Evolutionary conservation across 1,139 yeast genomes (phyloP), one percentile per base, ranked within the genome.

Genomic region (Pichia sp.): DNA sequence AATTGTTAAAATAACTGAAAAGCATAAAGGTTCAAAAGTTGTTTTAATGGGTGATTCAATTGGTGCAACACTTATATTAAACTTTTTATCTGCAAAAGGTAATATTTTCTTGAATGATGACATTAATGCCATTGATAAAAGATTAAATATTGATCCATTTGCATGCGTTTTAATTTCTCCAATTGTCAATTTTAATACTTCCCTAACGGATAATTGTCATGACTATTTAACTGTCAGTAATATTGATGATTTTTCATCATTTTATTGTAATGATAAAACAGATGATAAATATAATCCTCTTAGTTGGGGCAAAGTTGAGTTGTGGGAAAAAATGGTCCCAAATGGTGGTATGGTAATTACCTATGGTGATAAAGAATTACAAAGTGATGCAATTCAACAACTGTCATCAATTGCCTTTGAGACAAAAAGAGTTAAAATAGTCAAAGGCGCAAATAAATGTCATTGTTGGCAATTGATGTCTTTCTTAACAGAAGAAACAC

Each of bases 291-390:
- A 66, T 41, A 68, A 66, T 47, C 77, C 78, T 0, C 71, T 71
- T 1, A 52, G 61, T 19, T 68, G 75, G 53, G 59, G 61, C 31
- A 69, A 70, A 34, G 46, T 55, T 10, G 65, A 65, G 7, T 62
- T 71, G 61, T 75, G 79, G 79, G 54, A 62, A n/a, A 58, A 60
- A 7, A 71, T 76, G 6, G 61, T 72, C 36, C 79, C 79, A 0
- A 56, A 57, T 16, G 56, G 58, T 7, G 76, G 76, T 0, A 57
- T 69, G 7, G 62, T 70, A 16, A 48, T 75, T 10, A 59, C 66
- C n/a, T 73, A 68, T 60, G 79, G 80, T 7, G 63, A 62, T 18
- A 66, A 67, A 30, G 80, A 76, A 56, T 60, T 66, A 11, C 62
- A 71, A 49, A 63, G 68, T 9, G 55, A 60, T 0, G 76, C 74